Conservation (phyloP, 495 filamentous ascomycete genomes). For the Penicillium silybi region DNA sequence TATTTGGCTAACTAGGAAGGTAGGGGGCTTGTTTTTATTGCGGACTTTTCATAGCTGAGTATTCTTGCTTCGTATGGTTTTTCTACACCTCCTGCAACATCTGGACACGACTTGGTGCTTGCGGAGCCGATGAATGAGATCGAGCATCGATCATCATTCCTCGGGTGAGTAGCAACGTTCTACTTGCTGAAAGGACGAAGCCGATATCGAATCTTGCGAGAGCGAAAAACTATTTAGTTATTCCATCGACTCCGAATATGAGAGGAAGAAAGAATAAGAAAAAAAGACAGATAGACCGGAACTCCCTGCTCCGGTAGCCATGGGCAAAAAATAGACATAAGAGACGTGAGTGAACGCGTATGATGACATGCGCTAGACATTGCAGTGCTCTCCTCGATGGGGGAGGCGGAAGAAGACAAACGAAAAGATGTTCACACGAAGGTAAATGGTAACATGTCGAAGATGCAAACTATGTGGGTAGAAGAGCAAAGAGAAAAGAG, state of each 20-base stretch:
- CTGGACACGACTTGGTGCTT: background rate
- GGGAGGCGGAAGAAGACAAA: constrained; percentile 6
- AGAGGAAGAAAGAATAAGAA: background rate
- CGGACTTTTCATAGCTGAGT: background rate
- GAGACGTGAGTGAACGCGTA: constrained; percentile 23
- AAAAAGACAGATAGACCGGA: constrained; percentile 8
- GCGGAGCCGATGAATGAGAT: too few species aligned
- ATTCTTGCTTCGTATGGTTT: too few species aligned
- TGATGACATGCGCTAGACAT: constrained; percentile 18
- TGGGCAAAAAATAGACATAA: constrained; percentile 21
- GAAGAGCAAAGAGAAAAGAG: constrained; percentile 6
- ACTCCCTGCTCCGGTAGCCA: constrained; percentile 24
- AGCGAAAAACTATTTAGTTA: background rate
- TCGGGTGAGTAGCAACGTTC: background rate
- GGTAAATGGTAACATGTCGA: constrained; percentile 12
- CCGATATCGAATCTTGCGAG: background rate
- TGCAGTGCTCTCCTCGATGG: too few species aligned
- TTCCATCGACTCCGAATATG: background rate
- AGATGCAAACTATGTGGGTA: constrained; percentile 6
- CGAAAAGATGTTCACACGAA: constrained; percentile 20
- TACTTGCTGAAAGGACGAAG: background rate
- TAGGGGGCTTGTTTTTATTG: background rate
- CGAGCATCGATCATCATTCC: too few species aligned
- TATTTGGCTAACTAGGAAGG: background rate
- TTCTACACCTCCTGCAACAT: background rate